Evolutionary conservation across 768 basidiomycete species (phyloP).

Genomic region (Pleurotus platypus): DNA sequence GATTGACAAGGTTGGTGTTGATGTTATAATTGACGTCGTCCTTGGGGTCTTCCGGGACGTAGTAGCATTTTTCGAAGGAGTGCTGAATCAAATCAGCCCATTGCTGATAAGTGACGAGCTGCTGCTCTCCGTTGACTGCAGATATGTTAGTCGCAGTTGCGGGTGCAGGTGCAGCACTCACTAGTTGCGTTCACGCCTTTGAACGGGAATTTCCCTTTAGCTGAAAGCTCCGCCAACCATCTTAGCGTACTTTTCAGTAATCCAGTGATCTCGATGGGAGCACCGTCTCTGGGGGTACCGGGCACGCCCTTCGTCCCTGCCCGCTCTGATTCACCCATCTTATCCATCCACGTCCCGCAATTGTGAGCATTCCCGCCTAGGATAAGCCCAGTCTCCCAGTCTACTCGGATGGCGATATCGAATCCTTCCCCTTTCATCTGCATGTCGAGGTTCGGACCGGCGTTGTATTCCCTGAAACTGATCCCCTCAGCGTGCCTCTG

Average conservation of each 20-base stretch:
- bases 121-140: constrained; percentile 66
- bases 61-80: constrained; percentile 90
- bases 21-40: constrained; percentile 73
- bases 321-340: constrained; percentile 91
- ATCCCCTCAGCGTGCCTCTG: constrained; percentile 94
- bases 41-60: constrained; percentile 74
- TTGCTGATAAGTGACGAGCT: constrained; percentile 80
- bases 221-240: constrained; percentile 76
- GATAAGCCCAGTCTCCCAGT: constrained; percentile 92
- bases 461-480: constrained; percentile 93
- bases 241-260: constrained; percentile 88
- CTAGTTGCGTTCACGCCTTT: constrained; percentile 80
- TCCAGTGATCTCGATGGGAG: constrained; percentile 94
- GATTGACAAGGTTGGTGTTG: constrained; percentile 69
- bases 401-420: constrained; percentile 89
- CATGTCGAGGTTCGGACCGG: constrained; percentile 94
- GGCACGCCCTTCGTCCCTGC: constrained; percentile 94
- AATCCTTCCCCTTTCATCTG: constrained; percentile 95
- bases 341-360: constrained; percentile 98
- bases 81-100: constrained; percentile 83
- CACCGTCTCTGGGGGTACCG: constrained; percentile 95
- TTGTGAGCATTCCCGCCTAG: constrained; percentile 83
- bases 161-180: constrained; percentile 33
- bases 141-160: constrained; percentile 5
- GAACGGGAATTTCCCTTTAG: constrained; percentile 76